Percentiles rank a stretch among this genome's conserved stretches.
Conservation (phyloP, 2,329 filamentous ascomycete species). For the Plectosphaerella sp. region DNA sequence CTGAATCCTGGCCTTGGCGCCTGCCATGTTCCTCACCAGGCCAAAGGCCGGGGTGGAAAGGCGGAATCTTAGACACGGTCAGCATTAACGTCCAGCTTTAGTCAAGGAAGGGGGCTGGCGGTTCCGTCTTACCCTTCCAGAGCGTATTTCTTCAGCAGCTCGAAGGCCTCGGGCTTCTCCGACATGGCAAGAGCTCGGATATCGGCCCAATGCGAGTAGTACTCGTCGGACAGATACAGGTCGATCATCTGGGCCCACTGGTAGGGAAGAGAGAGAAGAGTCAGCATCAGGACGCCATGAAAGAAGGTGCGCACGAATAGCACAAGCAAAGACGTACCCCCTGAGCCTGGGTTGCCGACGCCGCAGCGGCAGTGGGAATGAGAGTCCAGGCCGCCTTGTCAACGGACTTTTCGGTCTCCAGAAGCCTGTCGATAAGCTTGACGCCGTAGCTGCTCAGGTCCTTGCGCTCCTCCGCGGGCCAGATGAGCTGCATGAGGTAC, state of each 20-base stretch:
- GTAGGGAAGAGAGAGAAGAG: constrained; percentile 32
- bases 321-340: constrained; percentile 1
- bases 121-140: constrained; percentile 30
- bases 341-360: constrained; percentile 55
- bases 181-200: constrained; percentile 41
- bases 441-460: constrained; percentile 53
- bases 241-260: constrained; percentile 42
- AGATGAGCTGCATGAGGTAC: background rate
- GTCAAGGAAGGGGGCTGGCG: background rate
- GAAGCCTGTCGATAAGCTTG: constrained; percentile 49
- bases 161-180: constrained; percentile 36
- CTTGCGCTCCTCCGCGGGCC: constrained; percentile 26
- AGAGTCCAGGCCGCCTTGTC: constrained; percentile 55
- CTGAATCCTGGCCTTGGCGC: constrained; percentile 24
- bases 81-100: background rate
- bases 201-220: constrained; percentile 39
- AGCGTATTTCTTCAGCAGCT: constrained; percentile 41
- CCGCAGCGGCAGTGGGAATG: constrained; percentile 50
- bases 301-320: background rate
- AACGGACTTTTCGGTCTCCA: constrained; percentile 46
- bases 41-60: constrained; percentile 44
- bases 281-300: constrained; percentile 35
- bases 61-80: constrained; percentile 27
- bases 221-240: constrained; percentile 42
- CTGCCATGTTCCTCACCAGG: constrained; percentile 36